These are phyloP conservation scores for Microbotryum intermedium DNA, from an alignment of 1,284 basidiomycete species.

Conservation along the genomic window DNA sequence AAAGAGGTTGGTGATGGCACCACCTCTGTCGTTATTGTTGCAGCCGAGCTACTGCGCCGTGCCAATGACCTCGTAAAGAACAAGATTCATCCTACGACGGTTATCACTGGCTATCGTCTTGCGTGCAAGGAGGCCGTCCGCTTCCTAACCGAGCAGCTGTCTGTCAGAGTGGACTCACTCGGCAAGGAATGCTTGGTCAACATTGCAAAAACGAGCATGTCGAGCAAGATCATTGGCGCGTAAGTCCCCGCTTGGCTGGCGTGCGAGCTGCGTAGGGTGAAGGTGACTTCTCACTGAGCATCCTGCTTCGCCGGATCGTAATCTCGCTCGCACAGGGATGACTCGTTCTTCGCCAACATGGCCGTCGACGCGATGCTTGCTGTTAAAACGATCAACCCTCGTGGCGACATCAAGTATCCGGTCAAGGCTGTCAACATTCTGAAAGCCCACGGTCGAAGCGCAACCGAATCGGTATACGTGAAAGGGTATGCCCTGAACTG, in stretches of 20 bases:
- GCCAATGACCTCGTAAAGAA: constrained; percentile 98
- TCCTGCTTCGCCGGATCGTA: neutral
- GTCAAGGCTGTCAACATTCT: constrained; percentile 99
- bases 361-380: constrained; percentile 98
- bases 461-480: constrained; percentile 88
- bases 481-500: constrained; percentile 98
- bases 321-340: constrained; percentile 57
- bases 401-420: constrained; percentile 97
- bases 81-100: constrained; percentile 98
- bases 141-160: constrained; percentile 96
- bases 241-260: constrained; percentile 45
- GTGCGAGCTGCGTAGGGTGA: too few relatives aligned
- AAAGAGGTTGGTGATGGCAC: constrained; percentile 99
- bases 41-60: constrained; percentile 85
- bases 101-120: constrained; percentile 96
- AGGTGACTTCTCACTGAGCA: neutral
- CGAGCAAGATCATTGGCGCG: constrained; percentile 97
- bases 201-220: constrained; percentile 97
- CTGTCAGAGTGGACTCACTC: constrained; percentile 85
- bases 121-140: constrained; percentile 96
- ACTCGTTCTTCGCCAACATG: constrained; percentile 96
- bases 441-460: constrained; percentile 95
- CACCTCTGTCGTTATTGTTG: constrained; percentile 95
- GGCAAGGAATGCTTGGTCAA: constrained; percentile 90
- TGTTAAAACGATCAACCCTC: constrained; percentile 86